Base-by-base conservation (phyloP, 73 alveolate species). In the Breviolum minutum region DNA sequence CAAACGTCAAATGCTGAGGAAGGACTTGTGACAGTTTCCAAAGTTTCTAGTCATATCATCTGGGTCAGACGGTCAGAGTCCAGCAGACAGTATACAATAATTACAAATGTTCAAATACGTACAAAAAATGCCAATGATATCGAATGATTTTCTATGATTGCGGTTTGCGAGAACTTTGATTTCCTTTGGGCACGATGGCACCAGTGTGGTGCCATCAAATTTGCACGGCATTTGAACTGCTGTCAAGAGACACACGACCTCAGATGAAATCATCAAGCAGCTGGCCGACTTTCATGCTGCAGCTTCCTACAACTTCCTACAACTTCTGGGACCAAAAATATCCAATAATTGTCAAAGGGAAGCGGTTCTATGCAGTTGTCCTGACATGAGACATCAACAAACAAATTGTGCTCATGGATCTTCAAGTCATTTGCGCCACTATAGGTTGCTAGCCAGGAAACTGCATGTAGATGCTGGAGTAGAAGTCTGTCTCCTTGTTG, bases 401-500 rank as follows among this genome's bases (percentile, higher is more conserved):
- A 8, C 26, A 71, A 71, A 71, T 30, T 20, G 26, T 30, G 63
- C 19, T 9, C 63, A 26, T 16, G 77, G 77, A 68, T 68, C n/a
- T 14, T 68, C n/a, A 22, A 68, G n/a, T 68, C 24, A 22, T 22
- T 17, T 68, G 24, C n/a, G 77, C 77, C n/a, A 68, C 17, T 6
- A 68, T 17, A 68, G 77, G 17, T 22, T 68, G 77, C 54, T 69
- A 7, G 87, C 97, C 83, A 30, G 16, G 83, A 54, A 71, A 63
- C 99, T 94, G 99, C 99, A 95, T 95, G 99, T 71, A 95, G 81
- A 95, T 32, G 88, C 95, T 82, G 77, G 94, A 80, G 68, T 95
- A 95, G 99, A 95, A 95, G 87, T 95, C 99, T 17, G 61, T 74
- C 89, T 92, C 97, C 97, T 92, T 19, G 83, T 14, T 40, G 5